Percentiles rank a stretch among this genome's conserved stretches.
Conservation (phyloP, 2,329 filamentous ascomycete genomes). For the Microthyrium microscopicum region DNA sequence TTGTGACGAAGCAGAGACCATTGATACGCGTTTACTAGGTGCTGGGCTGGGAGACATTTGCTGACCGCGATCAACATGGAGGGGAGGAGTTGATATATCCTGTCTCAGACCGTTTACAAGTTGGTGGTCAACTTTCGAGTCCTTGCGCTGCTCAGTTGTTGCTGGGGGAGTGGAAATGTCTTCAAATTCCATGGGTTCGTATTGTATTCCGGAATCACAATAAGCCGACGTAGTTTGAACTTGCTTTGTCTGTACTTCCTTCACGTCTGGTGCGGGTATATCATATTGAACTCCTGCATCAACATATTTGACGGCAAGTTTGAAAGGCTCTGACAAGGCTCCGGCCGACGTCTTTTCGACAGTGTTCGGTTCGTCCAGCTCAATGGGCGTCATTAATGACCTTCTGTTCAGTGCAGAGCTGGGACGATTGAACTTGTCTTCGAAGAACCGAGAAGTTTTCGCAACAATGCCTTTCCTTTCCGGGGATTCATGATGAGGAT, state of each 20-base stretch:
- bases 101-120: no score
- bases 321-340: background rate
- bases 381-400: constrained; percentile 12
- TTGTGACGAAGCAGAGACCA: constrained; percentile 50
- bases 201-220: no score
- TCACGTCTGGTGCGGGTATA: constrained; percentile 35
- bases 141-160: constrained; percentile 35
- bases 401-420: no score
- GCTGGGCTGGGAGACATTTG: constrained; percentile 8
- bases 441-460: constrained; percentile 23
- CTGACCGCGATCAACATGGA: constrained; percentile 7
- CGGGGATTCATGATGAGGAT: constrained; percentile 24
- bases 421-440: constrained; percentile 30
- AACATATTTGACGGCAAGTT: constrained; percentile 40
- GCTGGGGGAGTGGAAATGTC: background rate
- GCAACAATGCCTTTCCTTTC: constrained; percentile 23
- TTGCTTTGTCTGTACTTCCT: no score
- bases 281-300: constrained; percentile 73
- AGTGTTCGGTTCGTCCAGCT: constrained; percentile 14
- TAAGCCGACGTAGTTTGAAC: no score
- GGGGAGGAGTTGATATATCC: constrained; percentile 21
- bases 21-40: constrained; percentile 17
- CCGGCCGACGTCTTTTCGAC: background rate
- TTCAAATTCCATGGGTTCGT: constrained; percentile 6
- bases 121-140: no score